Percentiles rank a stretch among this genome's conserved stretches.
Conservation (phyloP, 805 yeast genomes). For the Metschnikowia matae region DNA sequence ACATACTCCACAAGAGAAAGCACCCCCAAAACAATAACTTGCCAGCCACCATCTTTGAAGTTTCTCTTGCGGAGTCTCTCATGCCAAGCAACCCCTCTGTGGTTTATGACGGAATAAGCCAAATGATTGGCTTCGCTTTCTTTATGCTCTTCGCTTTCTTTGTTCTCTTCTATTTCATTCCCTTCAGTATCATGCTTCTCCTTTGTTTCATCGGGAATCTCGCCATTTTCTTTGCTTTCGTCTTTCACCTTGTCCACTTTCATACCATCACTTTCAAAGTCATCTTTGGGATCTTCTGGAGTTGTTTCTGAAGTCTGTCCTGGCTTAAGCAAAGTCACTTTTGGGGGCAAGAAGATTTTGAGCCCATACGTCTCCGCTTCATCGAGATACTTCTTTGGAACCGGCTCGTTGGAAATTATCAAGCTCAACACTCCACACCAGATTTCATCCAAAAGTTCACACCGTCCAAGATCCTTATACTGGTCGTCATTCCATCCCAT, state of each 20-base stretch:
- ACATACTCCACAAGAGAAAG: conserved; percentile 57
- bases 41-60: conserved; percentile 86
- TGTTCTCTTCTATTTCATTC: conserved; percentile 21
- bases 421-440: conserved; percentile 62
- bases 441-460: conserved; percentile 58
- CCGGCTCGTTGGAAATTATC: conserved; percentile 41
- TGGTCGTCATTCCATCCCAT: conserved; percentile 44
- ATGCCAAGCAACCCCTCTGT: conserved; percentile 67
- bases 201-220: conserved; percentile 13
- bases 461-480: conserved; percentile 38
- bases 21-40: conserved; percentile 69
- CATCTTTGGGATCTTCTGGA: neutral
- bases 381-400: conserved; percentile 27
- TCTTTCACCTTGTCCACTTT: conserved; percentile 20
- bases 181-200: conserved; percentile 8
- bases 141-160: conserved; percentile 15
- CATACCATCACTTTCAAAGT: neutral
- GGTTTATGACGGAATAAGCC: conserved; percentile 48
- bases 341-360: conserved; percentile 29
- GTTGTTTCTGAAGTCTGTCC: conserved; percentile 6
- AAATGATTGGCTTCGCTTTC: conserved; percentile 28
- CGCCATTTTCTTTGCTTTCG: conserved; percentile 18
- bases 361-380: conserved; percentile 33
- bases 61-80: conserved; percentile 69
- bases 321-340: conserved; percentile 20